phyloP scores from a whole-genome alignment of 257 asterid species.

The Fraxinus americana region DNA sequence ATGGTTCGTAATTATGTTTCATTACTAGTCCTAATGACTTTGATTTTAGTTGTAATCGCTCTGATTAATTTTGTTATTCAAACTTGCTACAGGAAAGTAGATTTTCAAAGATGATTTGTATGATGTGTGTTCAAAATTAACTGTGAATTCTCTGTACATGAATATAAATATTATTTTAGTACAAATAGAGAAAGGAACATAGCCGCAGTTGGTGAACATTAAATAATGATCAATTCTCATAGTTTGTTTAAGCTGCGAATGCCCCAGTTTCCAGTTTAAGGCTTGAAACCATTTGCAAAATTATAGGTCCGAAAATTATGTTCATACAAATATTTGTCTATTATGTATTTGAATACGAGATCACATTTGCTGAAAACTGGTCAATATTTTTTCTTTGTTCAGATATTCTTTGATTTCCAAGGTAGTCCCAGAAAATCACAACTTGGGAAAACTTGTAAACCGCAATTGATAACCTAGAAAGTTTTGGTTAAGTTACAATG shows the following conservation, averaged over 20 bases:
- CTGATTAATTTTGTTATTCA: neutral
- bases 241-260: neutral
- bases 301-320: neutral
- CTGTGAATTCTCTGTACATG: neutral
- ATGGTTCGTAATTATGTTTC: constrained; percentile 51
- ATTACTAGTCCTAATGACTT: neutral
- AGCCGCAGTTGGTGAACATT: neutral
- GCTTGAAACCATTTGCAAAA: neutral
- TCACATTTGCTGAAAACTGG: neutral
- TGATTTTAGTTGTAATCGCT: neutral
- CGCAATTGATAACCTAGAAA: neutral
- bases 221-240: neutral
- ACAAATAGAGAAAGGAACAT: neutral
- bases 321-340: neutral
- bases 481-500: neutral
- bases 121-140: neutral
- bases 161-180: neutral
- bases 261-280: neutral
- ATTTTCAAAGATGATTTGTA: neutral
- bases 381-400: neutral
- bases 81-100: neutral
- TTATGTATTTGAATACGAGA: neutral
- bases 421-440: neutral
- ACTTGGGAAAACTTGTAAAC: neutral
- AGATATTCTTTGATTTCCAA: neutral